Conservation (phyloP, 163 green algal genomes). For the Scenedesmus sp. region DNA sequence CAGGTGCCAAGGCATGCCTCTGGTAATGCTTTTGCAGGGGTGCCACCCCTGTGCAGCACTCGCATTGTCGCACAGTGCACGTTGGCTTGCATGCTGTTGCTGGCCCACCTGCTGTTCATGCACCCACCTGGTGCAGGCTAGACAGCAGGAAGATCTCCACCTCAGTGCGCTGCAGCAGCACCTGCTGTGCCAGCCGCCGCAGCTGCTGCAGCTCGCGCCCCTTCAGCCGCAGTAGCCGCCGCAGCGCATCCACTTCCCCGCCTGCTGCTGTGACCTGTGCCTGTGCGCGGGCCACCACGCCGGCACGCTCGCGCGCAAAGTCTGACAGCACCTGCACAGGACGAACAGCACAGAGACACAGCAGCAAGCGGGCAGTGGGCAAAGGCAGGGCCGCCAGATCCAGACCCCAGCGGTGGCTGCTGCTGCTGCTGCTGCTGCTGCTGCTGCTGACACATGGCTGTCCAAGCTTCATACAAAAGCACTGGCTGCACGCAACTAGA, state of each 20-base stretch:
- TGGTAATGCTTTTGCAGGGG: background rate
- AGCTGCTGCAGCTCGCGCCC: conserved; percentile 87
- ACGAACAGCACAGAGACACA: background rate
- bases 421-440: background rate
- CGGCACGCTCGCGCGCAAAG: conserved; percentile 77
- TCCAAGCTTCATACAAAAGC: too few relatives aligned
- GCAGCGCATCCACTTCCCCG: conserved; percentile 73
- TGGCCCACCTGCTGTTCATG: background rate
- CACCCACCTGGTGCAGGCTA: conserved; percentile 72
- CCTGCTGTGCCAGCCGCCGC: conserved; percentile 84
- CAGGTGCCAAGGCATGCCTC: background rate
- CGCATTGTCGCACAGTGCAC: background rate
- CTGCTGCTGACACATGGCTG: background rate
- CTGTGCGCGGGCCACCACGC: conserved; percentile 42
- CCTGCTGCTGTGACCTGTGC: conserved; percentile 62
- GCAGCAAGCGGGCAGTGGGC: background rate
- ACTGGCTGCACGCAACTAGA: too few relatives aligned
- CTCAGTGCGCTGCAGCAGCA: conserved; percentile 88
- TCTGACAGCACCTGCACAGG: conserved; percentile 65
- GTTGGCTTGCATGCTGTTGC: background rate
- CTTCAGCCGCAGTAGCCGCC: conserved; percentile 85
- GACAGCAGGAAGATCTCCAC: conserved; percentile 95
- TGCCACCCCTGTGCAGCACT: too few relatives aligned
- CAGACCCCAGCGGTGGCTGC: too few relatives aligned
- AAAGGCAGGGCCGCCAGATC: background rate